Evolutionary conservation across 2,329 filamentous ascomycete species (phyloP).

Genomic region (Cladophialophora immunda): DNA sequence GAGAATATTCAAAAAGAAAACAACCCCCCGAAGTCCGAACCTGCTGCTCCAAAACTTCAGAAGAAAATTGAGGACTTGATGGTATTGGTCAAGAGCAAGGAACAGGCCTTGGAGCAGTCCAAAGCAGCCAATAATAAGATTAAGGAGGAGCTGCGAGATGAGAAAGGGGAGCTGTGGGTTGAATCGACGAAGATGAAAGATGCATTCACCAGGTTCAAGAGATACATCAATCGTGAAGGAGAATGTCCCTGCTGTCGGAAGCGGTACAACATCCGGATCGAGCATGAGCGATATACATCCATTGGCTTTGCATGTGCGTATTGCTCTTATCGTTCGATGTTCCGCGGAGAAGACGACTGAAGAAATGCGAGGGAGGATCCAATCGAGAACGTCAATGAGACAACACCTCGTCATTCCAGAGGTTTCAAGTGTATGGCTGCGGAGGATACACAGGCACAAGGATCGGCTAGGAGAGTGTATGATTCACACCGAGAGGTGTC

Average conservation of each 20-base stretch:
- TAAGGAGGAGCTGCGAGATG: conserved; percentile 15
- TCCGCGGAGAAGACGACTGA: neutral
- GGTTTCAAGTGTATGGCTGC: neutral
- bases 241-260: conserved; percentile 9
- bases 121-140: conserved; percentile 18
- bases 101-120: conserved; percentile 10
- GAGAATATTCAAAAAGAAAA: neutral
- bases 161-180: conserved; percentile 3
- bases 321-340: conserved; percentile 1
- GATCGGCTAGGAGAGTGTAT: neutral
- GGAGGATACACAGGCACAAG: neutral
- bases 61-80: conserved; percentile 2
- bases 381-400: neutral
- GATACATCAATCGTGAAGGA: conserved; percentile 8
- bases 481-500: neutral
- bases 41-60: conserved; percentile 2
- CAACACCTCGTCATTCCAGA: neutral
- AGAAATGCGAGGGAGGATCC: neutral
- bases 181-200: conserved; percentile 5
- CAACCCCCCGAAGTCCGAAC: neutral
- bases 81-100: neutral
- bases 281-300: neutral
- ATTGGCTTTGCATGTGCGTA: conserved; percentile 11
- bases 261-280: conserved; percentile 13
- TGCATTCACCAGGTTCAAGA: conserved; percentile 11